phyloP scores from a whole-genome alignment of 2,329 filamentous ascomycete genomes.

The Diatrype stigma region DNA sequence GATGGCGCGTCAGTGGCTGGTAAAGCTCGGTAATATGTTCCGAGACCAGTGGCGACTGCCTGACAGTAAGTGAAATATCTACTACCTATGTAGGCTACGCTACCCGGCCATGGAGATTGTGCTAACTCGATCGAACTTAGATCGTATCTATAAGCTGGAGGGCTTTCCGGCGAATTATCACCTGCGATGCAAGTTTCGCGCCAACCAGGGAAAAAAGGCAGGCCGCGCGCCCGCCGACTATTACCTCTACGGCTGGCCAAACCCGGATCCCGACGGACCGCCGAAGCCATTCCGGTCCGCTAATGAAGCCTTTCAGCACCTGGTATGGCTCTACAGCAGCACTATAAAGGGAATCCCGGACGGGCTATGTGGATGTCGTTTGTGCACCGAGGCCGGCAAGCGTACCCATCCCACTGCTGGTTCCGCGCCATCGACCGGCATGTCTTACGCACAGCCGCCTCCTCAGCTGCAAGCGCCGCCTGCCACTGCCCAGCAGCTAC shows the following conservation, averaged over 20 bases:
- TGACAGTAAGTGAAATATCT: too few relatives aligned
- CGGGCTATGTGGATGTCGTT: slow-evolving; percentile 6
- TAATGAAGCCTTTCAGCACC: slow-evolving; percentile 12
- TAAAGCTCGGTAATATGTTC: too few relatives aligned
- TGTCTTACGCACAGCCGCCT: too few relatives aligned
- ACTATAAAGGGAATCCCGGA: too few relatives aligned
- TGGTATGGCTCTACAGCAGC: slow-evolving; percentile 10
- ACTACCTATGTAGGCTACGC: too few relatives aligned
- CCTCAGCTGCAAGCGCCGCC: slow-evolving; percentile 4
- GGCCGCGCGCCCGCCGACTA: slow-evolving; percentile 5
- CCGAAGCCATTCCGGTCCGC: slow-evolving; percentile 7
- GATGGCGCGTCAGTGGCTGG: too few relatives aligned
- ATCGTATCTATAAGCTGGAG: slow-evolving; percentile 5
- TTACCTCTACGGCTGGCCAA: slow-evolving; percentile 13
- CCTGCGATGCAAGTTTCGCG: slow-evolving; percentile 7
- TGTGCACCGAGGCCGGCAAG: slow-evolving; percentile 8
- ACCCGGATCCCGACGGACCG: slow-evolving; percentile 1
- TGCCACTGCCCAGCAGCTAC: slow-evolving; percentile 6
- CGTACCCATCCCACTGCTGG: background rate
- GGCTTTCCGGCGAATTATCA: slow-evolving; percentile 9
- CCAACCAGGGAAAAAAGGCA: background rate
- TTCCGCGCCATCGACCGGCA: background rate
- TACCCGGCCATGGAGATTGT: too few relatives aligned
- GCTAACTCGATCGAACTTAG: slow-evolving; percentile 1
- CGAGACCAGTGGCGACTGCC: too few relatives aligned